Evolutionary conservation across 1,139 yeast genomes (phyloP).

Genomic region (Taiozyma sp.): DNA sequence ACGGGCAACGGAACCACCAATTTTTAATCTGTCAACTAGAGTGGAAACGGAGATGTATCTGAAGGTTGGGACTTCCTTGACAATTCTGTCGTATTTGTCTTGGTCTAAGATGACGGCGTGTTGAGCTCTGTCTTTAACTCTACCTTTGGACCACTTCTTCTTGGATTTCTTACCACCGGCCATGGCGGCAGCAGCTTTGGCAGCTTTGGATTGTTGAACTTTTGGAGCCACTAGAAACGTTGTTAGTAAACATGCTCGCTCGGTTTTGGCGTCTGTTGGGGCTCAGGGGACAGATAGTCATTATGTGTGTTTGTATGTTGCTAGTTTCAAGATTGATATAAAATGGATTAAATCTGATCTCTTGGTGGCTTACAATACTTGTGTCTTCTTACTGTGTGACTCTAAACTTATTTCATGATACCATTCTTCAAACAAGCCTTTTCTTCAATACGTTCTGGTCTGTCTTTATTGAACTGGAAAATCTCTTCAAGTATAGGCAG

Average conservation of each 20-base stretch:
- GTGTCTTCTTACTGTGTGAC: not conserved
- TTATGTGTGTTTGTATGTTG: not conserved
- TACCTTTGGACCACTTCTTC: constrained; percentile 99
- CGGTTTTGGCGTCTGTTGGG: not conserved
- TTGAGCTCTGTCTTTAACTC: constrained; percentile 99
- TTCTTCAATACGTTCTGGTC: not conserved
- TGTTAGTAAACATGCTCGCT: constrained; percentile 32
- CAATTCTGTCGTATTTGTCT: constrained; percentile 98
- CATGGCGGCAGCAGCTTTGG: constrained; percentile 99
- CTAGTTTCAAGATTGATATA: not conserved
- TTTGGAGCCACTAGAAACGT: constrained; percentile 85
- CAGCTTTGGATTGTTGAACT: constrained; percentile 98
- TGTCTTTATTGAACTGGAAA: not conserved
- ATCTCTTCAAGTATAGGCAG: not conserved
- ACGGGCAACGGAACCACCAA: constrained; percentile 99
- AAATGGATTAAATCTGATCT: not conserved
- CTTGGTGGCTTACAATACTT: not conserved
- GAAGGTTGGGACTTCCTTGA: constrained; percentile 99
- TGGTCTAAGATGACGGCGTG: constrained; percentile 97
- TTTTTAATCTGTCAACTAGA: constrained; percentile 98
- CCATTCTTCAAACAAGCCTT: not conserved
- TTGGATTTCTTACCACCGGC: constrained; percentile 99
- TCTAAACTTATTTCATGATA: not conserved
- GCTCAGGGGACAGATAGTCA: not conserved
- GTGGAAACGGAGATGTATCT: constrained; percentile 98